Evolutionary conservation across 257 asterid genomes (phyloP).

Genomic region (Anisodus acutangulus): DNA sequence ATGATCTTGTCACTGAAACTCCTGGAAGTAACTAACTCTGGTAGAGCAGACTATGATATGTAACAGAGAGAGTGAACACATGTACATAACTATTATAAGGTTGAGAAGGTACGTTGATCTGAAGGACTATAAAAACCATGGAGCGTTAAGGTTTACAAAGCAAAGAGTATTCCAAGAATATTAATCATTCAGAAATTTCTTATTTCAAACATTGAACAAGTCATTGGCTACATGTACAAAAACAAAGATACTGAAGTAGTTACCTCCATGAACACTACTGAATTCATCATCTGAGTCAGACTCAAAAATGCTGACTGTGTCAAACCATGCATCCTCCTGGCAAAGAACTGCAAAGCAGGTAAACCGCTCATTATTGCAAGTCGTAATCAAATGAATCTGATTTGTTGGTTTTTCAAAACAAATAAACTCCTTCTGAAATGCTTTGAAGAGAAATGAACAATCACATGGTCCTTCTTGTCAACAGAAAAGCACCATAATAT

Average conservation of each 20-base stretch:
- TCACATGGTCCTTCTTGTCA: background rate
- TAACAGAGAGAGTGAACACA: background rate
- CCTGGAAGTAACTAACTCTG: constrained; percentile 28
- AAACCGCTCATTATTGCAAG: constrained; percentile 25
- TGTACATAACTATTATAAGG: too few species aligned
- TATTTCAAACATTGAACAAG: background rate
- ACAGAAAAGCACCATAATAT: constrained; percentile 19
- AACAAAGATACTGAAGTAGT: constrained; percentile 19
- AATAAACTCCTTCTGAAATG: background rate
- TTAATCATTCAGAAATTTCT: constrained; percentile 3
- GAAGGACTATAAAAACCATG: background rate
- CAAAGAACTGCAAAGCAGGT: constrained; percentile 59
- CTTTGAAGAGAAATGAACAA: too few species aligned
- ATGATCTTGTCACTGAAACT: constrained; percentile 57
- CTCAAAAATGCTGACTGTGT: constrained; percentile 80
- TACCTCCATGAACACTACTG: constrained; percentile 93
- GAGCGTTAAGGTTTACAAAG: background rate
- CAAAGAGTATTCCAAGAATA: background rate
- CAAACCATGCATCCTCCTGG: constrained; percentile 90
- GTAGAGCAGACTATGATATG: constrained; percentile 56
- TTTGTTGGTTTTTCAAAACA: background rate
- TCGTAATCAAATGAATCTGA: background rate
- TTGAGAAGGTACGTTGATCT: background rate
- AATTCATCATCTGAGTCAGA: constrained; percentile 93
- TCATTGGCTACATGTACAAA: background rate